These are phyloP conservation scores for Aspergillus hiratsukae DNA, from an alignment of 2,329 filamentous ascomycete species.

Conservation along the genomic window DNA sequence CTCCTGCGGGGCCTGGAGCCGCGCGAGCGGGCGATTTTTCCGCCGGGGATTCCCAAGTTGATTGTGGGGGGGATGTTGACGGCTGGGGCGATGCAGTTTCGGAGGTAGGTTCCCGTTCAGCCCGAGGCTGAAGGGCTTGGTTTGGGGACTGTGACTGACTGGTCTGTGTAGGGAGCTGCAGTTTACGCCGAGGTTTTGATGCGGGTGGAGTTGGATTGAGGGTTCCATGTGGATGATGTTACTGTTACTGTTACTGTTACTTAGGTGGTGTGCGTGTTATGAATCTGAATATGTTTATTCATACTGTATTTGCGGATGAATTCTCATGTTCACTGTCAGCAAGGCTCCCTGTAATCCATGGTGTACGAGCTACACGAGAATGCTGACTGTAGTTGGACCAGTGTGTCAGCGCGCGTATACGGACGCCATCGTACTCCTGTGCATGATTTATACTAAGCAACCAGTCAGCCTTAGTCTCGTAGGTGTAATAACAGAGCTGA, in stretches of 20 bases:
- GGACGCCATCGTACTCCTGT: not conserved
- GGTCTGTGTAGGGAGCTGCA: not conserved
- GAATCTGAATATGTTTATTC: no score
- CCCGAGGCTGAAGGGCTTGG: no score
- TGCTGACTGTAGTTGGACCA: not conserved
- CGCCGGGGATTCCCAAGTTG: conserved; percentile 1
- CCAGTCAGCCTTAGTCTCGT: not conserved
- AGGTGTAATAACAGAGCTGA: not conserved
- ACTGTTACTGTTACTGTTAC: not conserved
- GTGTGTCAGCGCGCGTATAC: not conserved
- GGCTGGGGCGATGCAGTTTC: conserved; percentile 3
- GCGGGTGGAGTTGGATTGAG: not conserved
- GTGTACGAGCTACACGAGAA: not conserved
- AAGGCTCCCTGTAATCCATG: not conserved
- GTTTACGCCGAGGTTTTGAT: not conserved
- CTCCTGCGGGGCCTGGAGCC: not conserved
- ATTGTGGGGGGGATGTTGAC: conserved; percentile 2
- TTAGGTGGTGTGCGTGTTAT: not conserved
- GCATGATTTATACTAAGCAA: not conserved
- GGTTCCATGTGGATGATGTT: not conserved
- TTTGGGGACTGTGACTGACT: not conserved
- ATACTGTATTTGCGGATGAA: no score
- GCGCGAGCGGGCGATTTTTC: conserved; percentile 2
- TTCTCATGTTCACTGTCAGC: not conserved
- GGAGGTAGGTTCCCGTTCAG: no score